These are phyloP conservation scores for Penicillium tannophilum DNA, from an alignment of 495 filamentous ascomycete species.

Conservation along the genomic window DNA sequence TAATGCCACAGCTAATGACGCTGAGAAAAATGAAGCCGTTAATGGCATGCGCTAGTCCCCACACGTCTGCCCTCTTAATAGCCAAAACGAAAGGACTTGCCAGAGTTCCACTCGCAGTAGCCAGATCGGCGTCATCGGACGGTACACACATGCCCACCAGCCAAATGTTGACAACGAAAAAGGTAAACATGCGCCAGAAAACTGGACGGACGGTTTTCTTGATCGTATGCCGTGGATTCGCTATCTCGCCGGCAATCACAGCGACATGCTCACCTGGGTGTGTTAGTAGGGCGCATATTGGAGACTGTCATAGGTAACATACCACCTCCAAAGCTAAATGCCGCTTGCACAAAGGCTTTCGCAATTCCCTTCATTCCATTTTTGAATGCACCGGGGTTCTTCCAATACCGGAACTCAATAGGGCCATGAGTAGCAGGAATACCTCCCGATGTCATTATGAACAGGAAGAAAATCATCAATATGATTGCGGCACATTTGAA, in stretches of 20 bases:
- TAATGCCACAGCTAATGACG: conserved; percentile 33
- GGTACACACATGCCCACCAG: conserved; percentile 36
- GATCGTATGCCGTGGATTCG: conserved; percentile 28
- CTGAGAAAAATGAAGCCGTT: conserved; percentile 36
- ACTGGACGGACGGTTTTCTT: conserved; percentile 31
- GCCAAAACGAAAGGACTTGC: conserved; percentile 35
- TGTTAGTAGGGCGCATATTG: background rate
- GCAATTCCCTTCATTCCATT: conserved; percentile 37
- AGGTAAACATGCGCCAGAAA: conserved; percentile 38
- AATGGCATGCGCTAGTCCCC: conserved; percentile 28
- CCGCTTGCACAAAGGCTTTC: conserved; percentile 33
- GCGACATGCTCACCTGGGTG: conserved; percentile 30
- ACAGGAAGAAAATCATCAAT: conserved; percentile 36
- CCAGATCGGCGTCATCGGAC: conserved; percentile 23
- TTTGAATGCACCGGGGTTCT: conserved; percentile 31
- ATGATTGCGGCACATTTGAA: conserved; percentile 29
- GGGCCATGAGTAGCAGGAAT: conserved; percentile 31
- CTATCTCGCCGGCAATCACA: conserved; percentile 32
- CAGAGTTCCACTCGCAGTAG: conserved; percentile 27
- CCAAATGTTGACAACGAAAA: conserved; percentile 36
- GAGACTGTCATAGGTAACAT: background rate
- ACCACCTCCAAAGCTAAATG: conserved; percentile 35
- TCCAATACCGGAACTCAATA: conserved; percentile 34
- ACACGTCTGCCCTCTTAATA: conserved; percentile 29
- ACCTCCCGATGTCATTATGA: conserved; percentile 36